Base-by-base conservation (phyloP, 768 basidiomycete genomes). In the Psilocybe subaeruginosa region DNA sequence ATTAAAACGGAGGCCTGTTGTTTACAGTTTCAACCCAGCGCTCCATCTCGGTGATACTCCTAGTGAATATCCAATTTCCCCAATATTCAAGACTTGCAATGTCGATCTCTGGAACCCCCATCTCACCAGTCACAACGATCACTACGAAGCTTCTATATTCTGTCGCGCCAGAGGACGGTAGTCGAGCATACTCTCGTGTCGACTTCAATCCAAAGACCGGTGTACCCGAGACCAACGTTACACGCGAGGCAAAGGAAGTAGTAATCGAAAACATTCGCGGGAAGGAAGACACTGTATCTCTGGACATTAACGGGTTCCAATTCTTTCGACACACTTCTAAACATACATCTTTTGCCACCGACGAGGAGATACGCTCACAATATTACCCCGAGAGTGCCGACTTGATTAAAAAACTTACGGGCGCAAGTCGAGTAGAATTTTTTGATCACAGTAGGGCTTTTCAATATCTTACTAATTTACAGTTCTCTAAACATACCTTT, bases 341-440 rank as follows among this genome's bases (percentile, higher is more conserved):
- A 62, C 79, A 82, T 63, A 80, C 73, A 8, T 63, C 76, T 0
- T 88, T 89, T 70, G 61, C 62, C 0, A 75, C 80, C 58, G 82
- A 86, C 37, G 79, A 77, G 14, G 80, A 80, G 30, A 79, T 89
- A 37, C 64, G 76, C 64, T 66, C 64, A 48, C 82, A 81, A 51
- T 89, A 90, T 68, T 88, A 87, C 65, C 78, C 80, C 1, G 88
- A 89, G 71, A 82, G 81, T 63, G 73, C 78, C 11, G 82, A 82
- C 67, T 72, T 87, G 43, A 68, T 88, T 39, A 87, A 88, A 73
- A 69, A 82, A 58, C 55, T 83, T 9, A 87, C 86, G 0, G 86
- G 87, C 4, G 88, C 87, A 0, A 82, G 75, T 62, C 74, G 77
- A 30, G 84, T 85, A 16, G 80, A 73, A 9, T 46, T 87, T 12